Evolutionary conservation across 805 yeast species (phyloP), one percentile per base, ranked within the genome.

Genomic region (Metschnikowia lunata): DNA sequence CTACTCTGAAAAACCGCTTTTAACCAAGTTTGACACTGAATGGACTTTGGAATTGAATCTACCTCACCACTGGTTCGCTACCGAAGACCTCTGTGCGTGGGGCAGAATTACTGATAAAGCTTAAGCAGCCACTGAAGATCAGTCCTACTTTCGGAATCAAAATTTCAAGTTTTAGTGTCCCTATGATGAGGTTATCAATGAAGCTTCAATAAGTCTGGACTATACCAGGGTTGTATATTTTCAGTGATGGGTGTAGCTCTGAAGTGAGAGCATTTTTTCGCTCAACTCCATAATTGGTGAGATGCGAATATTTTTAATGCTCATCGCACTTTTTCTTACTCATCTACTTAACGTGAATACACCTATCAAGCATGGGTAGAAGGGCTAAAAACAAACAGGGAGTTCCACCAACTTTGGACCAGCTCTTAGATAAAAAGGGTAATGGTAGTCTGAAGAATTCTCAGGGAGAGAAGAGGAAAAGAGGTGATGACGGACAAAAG

Each of bases 301-400:
- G 46, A 30, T 43, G 46, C 46, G 51, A 48, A 50, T 18, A 18
- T 45, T 47, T 47, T 50, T 52, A 43, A 39, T 35, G 43, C 57
- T 49, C 57, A 51, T 51, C 56, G 56, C 56, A 49, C 15, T 39
- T 46, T 49, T 50, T 43, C 44, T 28, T 23, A 38, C 31, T 29
- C 30, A 37, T 31, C 39, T 34, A 41, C 50, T 39, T 36, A 27
- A 15, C 28, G 26, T 33, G 30, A 30, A 9, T 27, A 36, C 44
- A 37, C 30, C 31, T 27, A 42, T 49, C 39, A 33, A 26, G 18
- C 28, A 88, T 90, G 96, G 98, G 98, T 64, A 85, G 96, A 79
- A 83, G 87, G 73, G 87, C 88, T 47, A 88, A 85, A 67, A 85
- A 88, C 59, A 91, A 88, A 75, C 98, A 91, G 71, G 93, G 88